A percentile compares a stretch with the other conserved stretches of the same genome.
These are phyloP conservation scores for Saksenaea oblongispora DNA, from an alignment of 371 early-diverging fungal genomes.

Conservation along the genomic window DNA sequence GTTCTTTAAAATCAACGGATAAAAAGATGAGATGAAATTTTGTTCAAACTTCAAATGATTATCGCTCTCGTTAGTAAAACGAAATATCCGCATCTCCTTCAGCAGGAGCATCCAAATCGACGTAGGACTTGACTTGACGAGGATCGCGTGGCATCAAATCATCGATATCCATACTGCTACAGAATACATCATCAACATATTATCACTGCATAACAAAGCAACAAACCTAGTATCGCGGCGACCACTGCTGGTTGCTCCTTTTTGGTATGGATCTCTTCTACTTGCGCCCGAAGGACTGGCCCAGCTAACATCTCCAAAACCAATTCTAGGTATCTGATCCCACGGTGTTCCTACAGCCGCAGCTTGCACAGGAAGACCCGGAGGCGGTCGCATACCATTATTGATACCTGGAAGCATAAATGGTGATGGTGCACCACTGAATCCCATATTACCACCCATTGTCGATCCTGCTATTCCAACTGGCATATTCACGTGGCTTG, in stretches of 20 bases:
- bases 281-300: neutral
- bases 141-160: slow-evolving; percentile 57
- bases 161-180: slow-evolving; percentile 29
- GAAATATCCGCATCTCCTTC: slow-evolving; percentile 76
- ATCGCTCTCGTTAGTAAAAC: slow-evolving; percentile 27
- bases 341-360: slow-evolving; percentile 60
- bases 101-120: slow-evolving; percentile 87
- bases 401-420: slow-evolving; percentile 22
- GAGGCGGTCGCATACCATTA: slow-evolving; percentile 20
- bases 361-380: slow-evolving; percentile 16
- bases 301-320: slow-evolving; percentile 44
- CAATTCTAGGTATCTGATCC: slow-evolving; percentile 72
- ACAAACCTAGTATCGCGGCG: slow-evolving; percentile 11
- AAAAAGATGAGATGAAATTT: neutral
- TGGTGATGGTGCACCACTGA: slow-evolving; percentile 26
- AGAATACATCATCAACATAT: neutral
- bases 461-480: slow-evolving; percentile 5
- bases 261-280: slow-evolving; percentile 10
- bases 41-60: neutral
- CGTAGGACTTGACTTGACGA: slow-evolving; percentile 82
- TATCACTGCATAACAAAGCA: neutral
- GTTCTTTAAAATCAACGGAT: neutral
- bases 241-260: slow-evolving; percentile 14
- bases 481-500: slow-evolving; percentile 1
- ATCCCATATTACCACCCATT: slow-evolving; percentile 24